These are phyloP conservation scores for Syncephalastrum monosporum DNA, from an alignment of 371 early-diverging fungal species.

Conservation along the genomic window DNA sequence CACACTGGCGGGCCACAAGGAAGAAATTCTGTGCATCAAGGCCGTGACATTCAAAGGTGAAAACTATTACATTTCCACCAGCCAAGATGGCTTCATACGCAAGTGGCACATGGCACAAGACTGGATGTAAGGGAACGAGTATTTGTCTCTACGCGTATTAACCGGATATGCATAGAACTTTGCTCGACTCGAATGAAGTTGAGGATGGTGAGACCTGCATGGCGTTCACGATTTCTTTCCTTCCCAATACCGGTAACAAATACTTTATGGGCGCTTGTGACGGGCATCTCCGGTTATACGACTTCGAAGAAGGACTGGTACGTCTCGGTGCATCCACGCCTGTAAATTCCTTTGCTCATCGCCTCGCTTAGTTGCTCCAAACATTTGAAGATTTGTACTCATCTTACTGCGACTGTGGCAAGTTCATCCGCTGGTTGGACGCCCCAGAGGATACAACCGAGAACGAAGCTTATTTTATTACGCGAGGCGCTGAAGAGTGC, in stretches of 20 bases:
- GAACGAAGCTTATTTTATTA: slow-evolving; percentile 70
- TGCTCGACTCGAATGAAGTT: slow-evolving; percentile 61
- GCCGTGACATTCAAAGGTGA: slow-evolving; percentile 70
- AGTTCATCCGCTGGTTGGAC: slow-evolving; percentile 73
- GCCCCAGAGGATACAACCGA: slow-evolving; percentile 23
- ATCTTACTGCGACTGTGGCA: slow-evolving; percentile 89
- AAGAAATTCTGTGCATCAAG: slow-evolving; percentile 86
- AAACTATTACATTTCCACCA: slow-evolving; percentile 79
- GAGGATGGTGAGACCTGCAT: slow-evolving; percentile 87
- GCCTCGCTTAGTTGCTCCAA: slow-evolving; percentile 57
- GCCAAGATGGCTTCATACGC: slow-evolving; percentile 91
- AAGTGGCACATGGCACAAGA: slow-evolving; percentile 81
- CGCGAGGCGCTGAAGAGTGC: slow-evolving; percentile 86
- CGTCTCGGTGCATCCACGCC: background rate
- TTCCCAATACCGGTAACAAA: slow-evolving; percentile 90
- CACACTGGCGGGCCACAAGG: slow-evolving; percentile 76
- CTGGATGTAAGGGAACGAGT: slow-evolving; percentile 59
- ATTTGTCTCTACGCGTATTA: background rate
- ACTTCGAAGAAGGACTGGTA: slow-evolving; percentile 80
- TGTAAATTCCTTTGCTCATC: background rate
- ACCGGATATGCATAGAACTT: slow-evolving; percentile 29
- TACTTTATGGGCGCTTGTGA: slow-evolving; percentile 90
- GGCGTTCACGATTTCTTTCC: slow-evolving; percentile 90
- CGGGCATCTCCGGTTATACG: slow-evolving; percentile 81
- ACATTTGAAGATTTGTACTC: slow-evolving; percentile 81